phyloP scores from a whole-genome alignment of 2,329 filamentous ascomycete genomes.

The Colletotrichum tropicale region DNA sequence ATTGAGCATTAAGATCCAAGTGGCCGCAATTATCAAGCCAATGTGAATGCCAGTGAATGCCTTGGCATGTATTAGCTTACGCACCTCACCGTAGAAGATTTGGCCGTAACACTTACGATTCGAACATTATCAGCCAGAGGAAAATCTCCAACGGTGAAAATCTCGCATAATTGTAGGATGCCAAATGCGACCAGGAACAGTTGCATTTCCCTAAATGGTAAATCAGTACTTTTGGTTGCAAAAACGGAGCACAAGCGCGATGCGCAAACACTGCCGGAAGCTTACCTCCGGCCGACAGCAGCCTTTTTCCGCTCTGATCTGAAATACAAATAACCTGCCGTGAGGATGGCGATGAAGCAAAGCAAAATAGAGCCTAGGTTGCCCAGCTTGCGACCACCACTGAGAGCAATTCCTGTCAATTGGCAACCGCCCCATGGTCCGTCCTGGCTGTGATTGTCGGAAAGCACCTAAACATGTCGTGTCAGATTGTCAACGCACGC shows the following conservation, averaged over 20 bases:
- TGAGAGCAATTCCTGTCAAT: constrained; percentile 76
- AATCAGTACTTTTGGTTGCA: constrained; percentile 26
- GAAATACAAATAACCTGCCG: constrained; percentile 71
- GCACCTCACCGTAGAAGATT: neutral
- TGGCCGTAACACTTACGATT: constrained; percentile 62
- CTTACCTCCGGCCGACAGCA: constrained; percentile 88
- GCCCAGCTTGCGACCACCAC: constrained; percentile 68
- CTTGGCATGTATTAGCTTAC: constrained; percentile 43
- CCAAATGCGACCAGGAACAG: constrained; percentile 88
- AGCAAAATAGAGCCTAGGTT: constrained; percentile 95
- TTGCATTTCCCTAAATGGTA: constrained; percentile 82
- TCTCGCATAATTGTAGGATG: constrained; percentile 90
- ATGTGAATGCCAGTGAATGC: constrained; percentile 91
- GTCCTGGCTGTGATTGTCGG: constrained; percentile 60
- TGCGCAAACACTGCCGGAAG: neutral
- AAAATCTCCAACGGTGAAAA: constrained; percentile 93
- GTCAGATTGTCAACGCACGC: constrained; percentile 19
- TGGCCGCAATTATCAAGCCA: constrained; percentile 84
- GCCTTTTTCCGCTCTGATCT: constrained; percentile 89
- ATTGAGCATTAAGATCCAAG: constrained; percentile 92
- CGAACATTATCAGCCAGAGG: constrained; percentile 74
- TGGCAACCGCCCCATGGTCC: constrained; percentile 72
- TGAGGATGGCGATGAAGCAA: constrained; percentile 75
- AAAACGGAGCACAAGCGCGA: neutral
- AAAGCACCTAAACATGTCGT: constrained; percentile 66